Base-by-base conservation (phyloP, 208 protist species). In the Leishmania tarentolae region DNA sequence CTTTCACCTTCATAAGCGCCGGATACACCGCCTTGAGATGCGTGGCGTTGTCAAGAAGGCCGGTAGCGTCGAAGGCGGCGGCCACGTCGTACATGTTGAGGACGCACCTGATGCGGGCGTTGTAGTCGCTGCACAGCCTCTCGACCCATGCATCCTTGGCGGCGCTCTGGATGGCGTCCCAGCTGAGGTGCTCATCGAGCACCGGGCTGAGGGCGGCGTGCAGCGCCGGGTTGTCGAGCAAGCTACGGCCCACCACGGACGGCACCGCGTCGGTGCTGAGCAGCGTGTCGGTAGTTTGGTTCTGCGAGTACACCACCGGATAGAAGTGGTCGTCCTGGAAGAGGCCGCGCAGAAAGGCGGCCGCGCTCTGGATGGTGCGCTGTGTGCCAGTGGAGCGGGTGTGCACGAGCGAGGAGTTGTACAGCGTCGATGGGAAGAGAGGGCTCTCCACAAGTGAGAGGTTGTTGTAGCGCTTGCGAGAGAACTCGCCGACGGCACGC, bases 321-420 rank as follows among this genome's bases (percentile, higher is more conserved):
- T 77, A 89, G 83, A 89, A 88, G 57, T 83, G 72, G 31, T 73
- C 52, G 74, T 90, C 83, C 6, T 85, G 79, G 82, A 94, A 92
- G 72, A 92, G 75, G 50, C 87, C 89, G 56, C 53, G 42, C 69
- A 94, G 77, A 63, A 94, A 90, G 69, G 86, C 84, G 61, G 83
- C 81, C 35, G 89, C 85, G 79, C 87, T 92, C 75, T 92, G 91
- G 59, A 94, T 80, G 57, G 91, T 92, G 78, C 87, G 90, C 74
- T 87, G 78, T 37, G 86, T 80, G 69, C 75, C 79, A 15, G 90
- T 93, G 31, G 90, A 91, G 73, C 87, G 90, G 28, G 87, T 89
- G 86, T 90, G 89, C 75, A 92, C 82, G 42, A 90, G 69, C 8
- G 87, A 89, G 65, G 84, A 83, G 81, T 90, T 91, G 83, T 89